Evolutionary conservation across 176 grass and related monocot species (phyloP).

Genomic region (Rhynchospora tenuis): DNA sequence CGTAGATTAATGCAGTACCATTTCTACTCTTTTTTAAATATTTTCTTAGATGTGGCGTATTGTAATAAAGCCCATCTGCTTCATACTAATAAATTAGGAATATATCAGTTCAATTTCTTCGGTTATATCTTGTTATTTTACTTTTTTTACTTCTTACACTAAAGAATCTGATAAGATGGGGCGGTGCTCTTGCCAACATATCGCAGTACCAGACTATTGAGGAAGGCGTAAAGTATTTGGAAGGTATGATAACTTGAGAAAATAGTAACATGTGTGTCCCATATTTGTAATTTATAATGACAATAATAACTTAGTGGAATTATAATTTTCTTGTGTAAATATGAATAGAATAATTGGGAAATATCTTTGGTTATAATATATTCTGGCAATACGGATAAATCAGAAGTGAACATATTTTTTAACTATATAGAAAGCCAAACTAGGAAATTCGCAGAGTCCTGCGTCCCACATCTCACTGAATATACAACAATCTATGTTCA

Average conservation of each 20-base stretch:
- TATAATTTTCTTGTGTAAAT: too few species aligned
- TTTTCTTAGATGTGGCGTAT: not conserved
- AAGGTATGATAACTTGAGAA: not conserved
- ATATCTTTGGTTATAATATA: too few species aligned
- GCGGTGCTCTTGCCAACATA: conserved; percentile 25
- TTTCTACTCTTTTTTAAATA: not conserved
- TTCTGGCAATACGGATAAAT: too few species aligned
- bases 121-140: not conserved
- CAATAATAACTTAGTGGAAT: too few species aligned
- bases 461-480: too few species aligned
- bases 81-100: too few species aligned
- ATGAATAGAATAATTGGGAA: too few species aligned
- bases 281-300: too few species aligned
- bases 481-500: too few species aligned
- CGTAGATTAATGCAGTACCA: not conserved
- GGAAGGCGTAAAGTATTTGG: conserved; percentile 13
- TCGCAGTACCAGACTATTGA: not conserved
- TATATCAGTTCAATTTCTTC: not conserved
- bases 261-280: not conserved
- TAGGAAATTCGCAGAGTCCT: too few species aligned
- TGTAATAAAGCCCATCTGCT: not conserved
- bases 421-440: too few species aligned
- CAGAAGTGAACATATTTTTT: too few species aligned
- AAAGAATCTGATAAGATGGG: conserved; percentile 32
- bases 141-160: not conserved